Evolutionary conservation across 371 early-diverging fungal species (phyloP).

Genomic region (Mortierella sp.): DNA sequence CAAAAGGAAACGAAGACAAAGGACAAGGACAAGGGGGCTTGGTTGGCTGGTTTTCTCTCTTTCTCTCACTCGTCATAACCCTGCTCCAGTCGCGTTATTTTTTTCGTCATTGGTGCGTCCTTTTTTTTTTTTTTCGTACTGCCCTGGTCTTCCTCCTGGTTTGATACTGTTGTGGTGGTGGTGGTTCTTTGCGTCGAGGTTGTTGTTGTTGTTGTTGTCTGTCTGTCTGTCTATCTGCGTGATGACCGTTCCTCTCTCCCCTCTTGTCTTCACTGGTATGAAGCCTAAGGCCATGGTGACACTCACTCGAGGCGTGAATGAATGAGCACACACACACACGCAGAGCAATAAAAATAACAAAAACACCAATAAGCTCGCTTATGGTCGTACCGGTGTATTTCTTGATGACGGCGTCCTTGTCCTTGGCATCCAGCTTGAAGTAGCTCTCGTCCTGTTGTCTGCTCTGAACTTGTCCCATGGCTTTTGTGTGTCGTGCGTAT

Average conservation of each 20-base stretch:
- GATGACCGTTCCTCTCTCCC: background rate
- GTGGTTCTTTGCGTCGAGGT: background rate
- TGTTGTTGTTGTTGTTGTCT: background rate
- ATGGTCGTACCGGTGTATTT: conserved; percentile 37
- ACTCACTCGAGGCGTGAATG: background rate
- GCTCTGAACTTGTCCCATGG: conserved; percentile 56
- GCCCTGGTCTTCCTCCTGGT: background rate
- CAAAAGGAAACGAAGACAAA: background rate
- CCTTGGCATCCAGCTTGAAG: conserved; percentile 41
- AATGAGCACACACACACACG: background rate
- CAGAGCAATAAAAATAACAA: too few species aligned
- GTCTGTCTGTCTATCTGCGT: background rate
- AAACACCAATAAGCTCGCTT: background rate
- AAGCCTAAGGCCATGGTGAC: background rate
- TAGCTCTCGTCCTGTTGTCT: conserved; percentile 36
- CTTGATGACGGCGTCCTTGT: conserved; percentile 35
- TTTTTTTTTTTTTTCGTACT: background rate
- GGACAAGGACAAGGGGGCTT: background rate
- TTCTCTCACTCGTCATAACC: background rate
- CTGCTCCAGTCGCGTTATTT: conserved; percentile 8
- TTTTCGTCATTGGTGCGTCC: conserved; percentile 9
- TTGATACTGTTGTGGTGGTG: background rate
- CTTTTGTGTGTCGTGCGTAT: background rate
- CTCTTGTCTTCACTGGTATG: background rate
- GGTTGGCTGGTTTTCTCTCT: background rate